phyloP scores from a whole-genome alignment of 192 early-diverging fungal genomes.

The Coemansia sp. region DNA sequence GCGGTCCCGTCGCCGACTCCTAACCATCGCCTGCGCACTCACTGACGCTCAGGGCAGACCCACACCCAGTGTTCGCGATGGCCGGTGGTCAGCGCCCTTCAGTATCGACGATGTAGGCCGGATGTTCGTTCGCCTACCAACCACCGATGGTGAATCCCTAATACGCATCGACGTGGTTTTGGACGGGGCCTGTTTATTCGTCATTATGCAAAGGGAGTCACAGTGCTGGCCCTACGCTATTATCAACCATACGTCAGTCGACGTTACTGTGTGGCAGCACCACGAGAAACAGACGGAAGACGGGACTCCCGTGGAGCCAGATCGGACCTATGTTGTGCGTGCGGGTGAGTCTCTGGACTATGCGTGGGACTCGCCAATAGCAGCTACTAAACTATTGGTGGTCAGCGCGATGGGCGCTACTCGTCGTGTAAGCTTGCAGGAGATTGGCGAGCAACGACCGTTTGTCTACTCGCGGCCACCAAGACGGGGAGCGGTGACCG shows the following conservation, averaged over 20 bases:
- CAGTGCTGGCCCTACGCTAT: slow-evolving; percentile 90
- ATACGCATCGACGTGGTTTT: slow-evolving; percentile 83
- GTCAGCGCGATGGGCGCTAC: slow-evolving; percentile 76
- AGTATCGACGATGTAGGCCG: slow-evolving; percentile 87
- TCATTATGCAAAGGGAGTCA: slow-evolving; percentile 72
- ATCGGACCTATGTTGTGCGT: slow-evolving; percentile 30
- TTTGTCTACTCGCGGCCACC: slow-evolving; percentile 72
- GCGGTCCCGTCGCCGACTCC: slow-evolving; percentile 63
- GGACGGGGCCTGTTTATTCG: slow-evolving; percentile 90
- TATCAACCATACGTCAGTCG: slow-evolving; percentile 57
- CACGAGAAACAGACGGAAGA: not conserved
- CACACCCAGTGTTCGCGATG: slow-evolving; percentile 34
- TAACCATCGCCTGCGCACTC: slow-evolving; percentile 66
- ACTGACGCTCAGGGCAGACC: slow-evolving; percentile 16
- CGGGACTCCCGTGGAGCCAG: slow-evolving; percentile 1
- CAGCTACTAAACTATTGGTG: slow-evolving; percentile 72
- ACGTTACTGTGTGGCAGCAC: slow-evolving; percentile 79
- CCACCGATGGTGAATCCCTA: slow-evolving; percentile 53
- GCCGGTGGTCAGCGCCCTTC: slow-evolving; percentile 85
- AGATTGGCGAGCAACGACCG: slow-evolving; percentile 88
- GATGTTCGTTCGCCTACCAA: slow-evolving; percentile 77
- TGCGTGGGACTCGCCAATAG: slow-evolving; percentile 90
- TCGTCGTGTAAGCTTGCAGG: slow-evolving; percentile 81
- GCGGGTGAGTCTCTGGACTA: slow-evolving; percentile 68
- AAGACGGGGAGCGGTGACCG: slow-evolving; percentile 44